phyloP scores from a whole-genome alignment of 176 grass and related monocot species.

The Puya raimondii region DNA sequence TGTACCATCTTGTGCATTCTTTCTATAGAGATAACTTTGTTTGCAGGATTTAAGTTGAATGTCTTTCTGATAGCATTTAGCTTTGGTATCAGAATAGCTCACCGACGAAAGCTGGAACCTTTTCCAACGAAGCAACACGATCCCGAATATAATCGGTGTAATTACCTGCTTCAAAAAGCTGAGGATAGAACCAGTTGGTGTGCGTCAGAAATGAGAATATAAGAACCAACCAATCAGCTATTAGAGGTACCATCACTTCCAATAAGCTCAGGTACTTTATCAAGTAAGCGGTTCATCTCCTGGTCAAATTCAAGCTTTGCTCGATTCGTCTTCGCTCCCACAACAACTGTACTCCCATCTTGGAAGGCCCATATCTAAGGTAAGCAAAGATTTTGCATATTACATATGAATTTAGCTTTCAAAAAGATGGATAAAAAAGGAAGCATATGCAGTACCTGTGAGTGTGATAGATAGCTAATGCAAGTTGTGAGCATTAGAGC shows the following conservation, averaged over 20 bases:
- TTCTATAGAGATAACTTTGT: not conserved
- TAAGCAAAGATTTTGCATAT: not conserved
- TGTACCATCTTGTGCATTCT: not conserved
- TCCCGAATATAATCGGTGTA: not conserved
- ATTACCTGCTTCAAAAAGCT: not conserved
- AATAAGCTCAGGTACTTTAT: slow-evolving; percentile 74
- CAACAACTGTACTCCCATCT: slow-evolving; percentile 71
- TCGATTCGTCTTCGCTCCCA: slow-evolving; percentile 79
- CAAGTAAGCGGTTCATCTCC: slow-evolving; percentile 72
- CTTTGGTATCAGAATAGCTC: not conserved
- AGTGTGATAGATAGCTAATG: slow-evolving; percentile 86
- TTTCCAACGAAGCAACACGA: not conserved
- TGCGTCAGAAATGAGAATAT: not conserved
- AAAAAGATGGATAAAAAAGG: not conserved
- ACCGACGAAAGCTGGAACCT: not conserved
- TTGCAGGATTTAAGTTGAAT: not conserved
- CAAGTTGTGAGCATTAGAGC: slow-evolving; percentile 87
- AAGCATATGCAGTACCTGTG: slow-evolving; percentile 44
- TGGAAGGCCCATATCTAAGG: slow-evolving; percentile 88
- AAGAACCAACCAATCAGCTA: slow-evolving; percentile 6
- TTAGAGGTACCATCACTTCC: slow-evolving; percentile 25
- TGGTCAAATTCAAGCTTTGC: slow-evolving; percentile 80
- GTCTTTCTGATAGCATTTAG: not conserved
- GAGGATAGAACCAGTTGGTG: not conserved
- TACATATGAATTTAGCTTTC: not conserved